Evolutionary conservation across 306 rosid species (phyloP).

Genomic region (Prunus mira): DNA sequence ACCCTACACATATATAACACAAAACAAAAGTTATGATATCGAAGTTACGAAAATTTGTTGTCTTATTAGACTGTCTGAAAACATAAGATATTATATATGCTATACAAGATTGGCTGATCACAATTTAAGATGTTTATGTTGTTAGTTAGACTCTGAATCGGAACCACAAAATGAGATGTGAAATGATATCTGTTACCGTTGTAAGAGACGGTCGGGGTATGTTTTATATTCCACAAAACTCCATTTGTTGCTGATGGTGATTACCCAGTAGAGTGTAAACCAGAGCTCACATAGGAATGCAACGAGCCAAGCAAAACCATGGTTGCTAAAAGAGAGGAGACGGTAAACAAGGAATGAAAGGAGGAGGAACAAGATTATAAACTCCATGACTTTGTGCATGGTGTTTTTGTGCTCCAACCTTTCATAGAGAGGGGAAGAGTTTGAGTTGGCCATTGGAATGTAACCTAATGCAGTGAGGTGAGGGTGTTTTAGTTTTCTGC

Average conservation of each 20-base stretch:
- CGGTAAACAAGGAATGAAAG: conserved; percentile 23
- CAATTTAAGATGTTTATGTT: too few species aligned
- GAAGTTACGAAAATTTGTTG: too few species aligned
- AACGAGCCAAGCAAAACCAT: conserved; percentile 15
- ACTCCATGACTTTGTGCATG: conserved; percentile 6
- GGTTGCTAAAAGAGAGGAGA: conserved; percentile 8
- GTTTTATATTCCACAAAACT: conserved; percentile 16
- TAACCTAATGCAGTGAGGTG: neutral
- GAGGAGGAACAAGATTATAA: conserved; percentile 25
- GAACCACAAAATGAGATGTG: too few species aligned
- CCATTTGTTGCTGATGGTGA: conserved; percentile 23
- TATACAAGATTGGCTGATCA: too few species aligned
- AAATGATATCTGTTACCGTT: conserved; percentile 4
- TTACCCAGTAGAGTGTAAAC: conserved; percentile 17
- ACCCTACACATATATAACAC: conserved; percentile 14
- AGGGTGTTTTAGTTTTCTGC: neutral
- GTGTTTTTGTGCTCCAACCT: neutral
- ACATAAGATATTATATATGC: too few species aligned
- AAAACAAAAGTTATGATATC: too few species aligned
- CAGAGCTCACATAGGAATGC: conserved; percentile 33
- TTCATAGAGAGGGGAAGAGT: conserved; percentile 14
- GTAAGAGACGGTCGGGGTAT: conserved; percentile 16
- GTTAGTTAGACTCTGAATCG: too few species aligned
- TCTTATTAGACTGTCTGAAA: too few species aligned
- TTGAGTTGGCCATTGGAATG: neutral